phyloP scores from a whole-genome alignment of 2,329 filamentous ascomycete species.

The Fonsecaea erecta region DNA sequence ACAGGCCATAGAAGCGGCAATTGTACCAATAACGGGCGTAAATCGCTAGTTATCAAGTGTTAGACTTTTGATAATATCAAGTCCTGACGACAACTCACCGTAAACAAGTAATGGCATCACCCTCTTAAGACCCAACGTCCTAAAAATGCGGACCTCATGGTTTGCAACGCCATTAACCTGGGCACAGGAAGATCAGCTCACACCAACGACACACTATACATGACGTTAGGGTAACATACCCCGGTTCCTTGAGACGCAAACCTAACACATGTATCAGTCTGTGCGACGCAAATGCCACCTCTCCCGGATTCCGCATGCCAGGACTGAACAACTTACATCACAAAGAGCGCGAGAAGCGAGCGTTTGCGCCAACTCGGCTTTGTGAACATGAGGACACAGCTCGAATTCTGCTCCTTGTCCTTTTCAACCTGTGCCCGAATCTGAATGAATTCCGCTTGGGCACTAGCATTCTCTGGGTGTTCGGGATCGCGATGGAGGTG shows the following conservation, averaged over 20 bases:
- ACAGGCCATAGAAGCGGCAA: slow-evolving; percentile 62
- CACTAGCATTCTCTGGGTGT: slow-evolving; percentile 13
- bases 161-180: slow-evolving; percentile 41
- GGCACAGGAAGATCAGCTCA: background rate
- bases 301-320: slow-evolving; percentile 17
- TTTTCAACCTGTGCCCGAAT: slow-evolving; percentile 24
- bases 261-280: slow-evolving; percentile 15
- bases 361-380: slow-evolving; percentile 24
- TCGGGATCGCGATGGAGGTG: slow-evolving; percentile 21
- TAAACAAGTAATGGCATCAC: slow-evolving; percentile 51
- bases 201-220: background rate
- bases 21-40: slow-evolving; percentile 48
- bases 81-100: slow-evolving; percentile 31
- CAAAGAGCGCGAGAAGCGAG: slow-evolving; percentile 25
- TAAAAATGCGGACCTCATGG: slow-evolving; percentile 48
- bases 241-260: slow-evolving; percentile 41
- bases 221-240: slow-evolving; percentile 23
- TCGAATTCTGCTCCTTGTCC: slow-evolving; percentile 24
- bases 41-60: slow-evolving; percentile 3
- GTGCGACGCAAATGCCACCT: too few relatives aligned
- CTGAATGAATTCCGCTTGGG: slow-evolving; percentile 26
- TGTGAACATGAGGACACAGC: slow-evolving; percentile 26
- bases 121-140: slow-evolving; percentile 43
- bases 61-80: background rate
- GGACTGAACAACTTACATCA: slow-evolving; percentile 34